phyloP scores from a whole-genome alignment of 768 basidiomycete species.

The Tylopilus felleus region DNA sequence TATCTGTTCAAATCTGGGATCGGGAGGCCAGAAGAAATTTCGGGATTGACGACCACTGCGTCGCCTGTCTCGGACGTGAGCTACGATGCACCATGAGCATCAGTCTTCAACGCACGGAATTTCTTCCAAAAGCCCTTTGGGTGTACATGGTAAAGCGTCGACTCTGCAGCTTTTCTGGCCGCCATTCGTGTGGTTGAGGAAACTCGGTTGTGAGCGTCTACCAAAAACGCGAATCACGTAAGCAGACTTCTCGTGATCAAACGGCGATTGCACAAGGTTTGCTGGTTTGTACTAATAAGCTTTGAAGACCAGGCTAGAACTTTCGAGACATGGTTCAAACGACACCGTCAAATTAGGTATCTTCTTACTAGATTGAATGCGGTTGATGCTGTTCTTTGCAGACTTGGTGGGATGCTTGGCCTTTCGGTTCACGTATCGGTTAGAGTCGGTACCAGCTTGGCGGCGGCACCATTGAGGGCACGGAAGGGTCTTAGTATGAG shows the following conservation, averaged over 20 bases:
- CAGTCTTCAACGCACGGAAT: constrained; percentile 60
- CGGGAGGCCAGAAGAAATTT: constrained; percentile 89
- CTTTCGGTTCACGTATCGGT: not conserved
- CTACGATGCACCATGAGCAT: not conserved
- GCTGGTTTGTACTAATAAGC: too few relatives aligned
- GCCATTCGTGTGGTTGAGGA: constrained; percentile 48
- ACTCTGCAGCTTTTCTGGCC: constrained; percentile 78
- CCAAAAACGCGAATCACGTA: constrained; percentile 14
- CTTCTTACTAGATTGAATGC: not conserved
- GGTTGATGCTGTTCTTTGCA: constrained; percentile 5
- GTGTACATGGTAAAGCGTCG: constrained; percentile 85
- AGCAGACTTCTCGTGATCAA: too few relatives aligned
- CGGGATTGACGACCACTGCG: constrained; percentile 78
- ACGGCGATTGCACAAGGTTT: too few relatives aligned
- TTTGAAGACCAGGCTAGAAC: too few relatives aligned
- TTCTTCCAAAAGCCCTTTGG: constrained; percentile 96
- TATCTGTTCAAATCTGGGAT: constrained; percentile 68
- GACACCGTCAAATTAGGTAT: not conserved
- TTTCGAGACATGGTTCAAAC: not conserved
- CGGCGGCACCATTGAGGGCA: not conserved
- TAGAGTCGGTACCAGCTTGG: not conserved
- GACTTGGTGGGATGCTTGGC: not conserved
- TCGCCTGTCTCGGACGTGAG: constrained; percentile 54
- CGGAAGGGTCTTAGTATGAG: not conserved
- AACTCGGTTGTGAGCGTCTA: not conserved